These are phyloP conservation scores for Blastomyces percursus DNA, from an alignment of 2,329 filamentous ascomycete genomes.

Conservation along the genomic window DNA sequence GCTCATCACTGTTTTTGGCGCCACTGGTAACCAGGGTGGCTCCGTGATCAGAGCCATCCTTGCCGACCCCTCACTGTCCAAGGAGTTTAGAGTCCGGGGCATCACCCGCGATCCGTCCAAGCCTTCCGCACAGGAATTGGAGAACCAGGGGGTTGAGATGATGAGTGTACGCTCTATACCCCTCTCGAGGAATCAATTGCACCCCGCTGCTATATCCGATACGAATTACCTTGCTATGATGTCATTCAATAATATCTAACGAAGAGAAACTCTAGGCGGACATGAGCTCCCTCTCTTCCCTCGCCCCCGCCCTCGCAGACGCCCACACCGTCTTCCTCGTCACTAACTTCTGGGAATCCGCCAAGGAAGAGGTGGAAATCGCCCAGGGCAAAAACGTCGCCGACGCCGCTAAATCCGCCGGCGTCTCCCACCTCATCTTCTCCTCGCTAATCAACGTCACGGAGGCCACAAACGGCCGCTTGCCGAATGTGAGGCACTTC, in stretches of 20 bases:
- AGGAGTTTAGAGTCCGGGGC: conserved; percentile 40
- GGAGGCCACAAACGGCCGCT: conserved; percentile 26
- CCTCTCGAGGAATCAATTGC: not conserved
- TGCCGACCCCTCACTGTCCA: conserved; percentile 34
- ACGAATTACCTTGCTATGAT: not conserved
- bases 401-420: conserved; percentile 27
- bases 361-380: conserved; percentile 28
- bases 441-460: conserved; percentile 27
- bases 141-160: conserved; percentile 25
- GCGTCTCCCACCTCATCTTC: conserved; percentile 33
- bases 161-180: conserved; percentile 15
- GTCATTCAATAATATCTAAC: conserved; percentile 8
- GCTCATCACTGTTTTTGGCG: conserved; percentile 40
- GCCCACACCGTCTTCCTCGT: conserved; percentile 42
- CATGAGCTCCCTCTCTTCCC: conserved; percentile 28
- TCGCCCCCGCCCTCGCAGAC: conserved; percentile 33
- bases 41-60: conserved; percentile 39
- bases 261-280: conserved; percentile 32
- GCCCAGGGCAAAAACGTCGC: conserved; percentile 30
- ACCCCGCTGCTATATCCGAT: not conserved
- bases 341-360: conserved; percentile 37
- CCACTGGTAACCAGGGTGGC: conserved; percentile 44
- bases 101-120: conserved; percentile 39
- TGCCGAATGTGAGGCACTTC: conserved; percentile 29
- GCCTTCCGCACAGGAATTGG: conserved; percentile 21